Evolutionary conservation across 2,329 filamentous ascomycete species (phyloP), one percentile per base, ranked within the genome.

Genomic region (Alternaria hordeiaustralica): DNA sequence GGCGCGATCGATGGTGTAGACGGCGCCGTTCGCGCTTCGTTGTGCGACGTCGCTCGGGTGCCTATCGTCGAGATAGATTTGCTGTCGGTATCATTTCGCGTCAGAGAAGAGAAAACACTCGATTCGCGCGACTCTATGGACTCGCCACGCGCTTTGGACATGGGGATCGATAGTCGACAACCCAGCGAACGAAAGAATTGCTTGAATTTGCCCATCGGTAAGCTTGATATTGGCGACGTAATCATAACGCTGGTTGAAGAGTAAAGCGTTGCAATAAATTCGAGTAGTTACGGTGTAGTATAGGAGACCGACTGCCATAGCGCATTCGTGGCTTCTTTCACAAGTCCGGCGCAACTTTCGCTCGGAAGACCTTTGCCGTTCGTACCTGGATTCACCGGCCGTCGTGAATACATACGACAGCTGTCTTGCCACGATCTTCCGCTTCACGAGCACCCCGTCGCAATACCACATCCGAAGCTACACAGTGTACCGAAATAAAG

Each of bases 151-250:
- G 18, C 5, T 23, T 21, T 43, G 11, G 10, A 47, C 12, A 15
- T 49, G 8, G 41, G 23, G 3, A n/a, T 23, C 9, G 23, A 23
- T 6, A 58, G 18, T 9, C 49, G 47, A 21, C 28, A 26, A 23
- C 49, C 49, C 21, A 61, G 20, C 6, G 53, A 61, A n/a, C 25
- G 58, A 12, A 64, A 36, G 3, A 45, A 23, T 1, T 50, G 41
- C 25, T 50, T 61, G 18, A 49, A 5, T 44, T 64, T 64, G 20
- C 47, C 47, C 62, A 64, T 61, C 2, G 36, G 36, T 41, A 41
- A 18, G 36, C 36, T 36, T 18, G 25, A 21, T 30, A 25, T 55
- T 44, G 7, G 36, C n/a, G 53, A 20, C 28, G 2, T 12, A 18
- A 26, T 59, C n/a, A 25, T n/a, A 25, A 6, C 23, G 36, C 25